Evolutionary conservation across 805 yeast species (phyloP), one percentile per base, ranked within the genome.

Genomic region (Ascoidea tarda): DNA sequence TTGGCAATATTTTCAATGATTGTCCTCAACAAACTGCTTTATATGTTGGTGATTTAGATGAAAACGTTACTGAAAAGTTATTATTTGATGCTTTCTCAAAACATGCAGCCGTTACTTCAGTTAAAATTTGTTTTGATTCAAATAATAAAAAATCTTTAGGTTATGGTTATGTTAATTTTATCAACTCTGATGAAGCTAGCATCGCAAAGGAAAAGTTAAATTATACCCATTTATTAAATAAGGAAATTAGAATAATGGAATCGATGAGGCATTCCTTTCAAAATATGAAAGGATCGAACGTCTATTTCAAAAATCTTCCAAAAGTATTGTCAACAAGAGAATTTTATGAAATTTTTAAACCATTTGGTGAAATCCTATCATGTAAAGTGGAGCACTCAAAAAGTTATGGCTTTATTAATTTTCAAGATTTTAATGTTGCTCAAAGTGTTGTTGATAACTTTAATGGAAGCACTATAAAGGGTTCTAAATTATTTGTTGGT

Each of bases 111-210:
- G 70, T 82, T 14, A 62, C 73, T 12, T 76, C 85, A 4, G 78
- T 80, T 33, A 83, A 82, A 60, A 70, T 85, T 46, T 79, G 88
- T 57, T 67, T 71, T 52, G 78, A 79, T 58, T 74, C 77, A 32
- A 66, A 68, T 38, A 33, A 33, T 8, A 69, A 77, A n/a, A 66
- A 72, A 50, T 77, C 89, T 0, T 66, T 87, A 53, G 84, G 88
- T 2, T 83, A 84, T 64, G 93, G 88, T 0, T 85, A 84, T 62
- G 80, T 84, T 16, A 82, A 84, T 53, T 83, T 82, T 62, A 65
- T 66, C 6, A 66, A 63, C 5, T 69, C 70, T 48, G 60, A 65
- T 6, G 82, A 77, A 51, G 87, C 87, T 0, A 72, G 71, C 46
- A 52, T 54, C 42, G 88, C 87, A 2, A 69, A 78, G 49, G 81